phyloP scores from a whole-genome alignment of 139 green algal species.

The Chlorella sp. region DNA sequence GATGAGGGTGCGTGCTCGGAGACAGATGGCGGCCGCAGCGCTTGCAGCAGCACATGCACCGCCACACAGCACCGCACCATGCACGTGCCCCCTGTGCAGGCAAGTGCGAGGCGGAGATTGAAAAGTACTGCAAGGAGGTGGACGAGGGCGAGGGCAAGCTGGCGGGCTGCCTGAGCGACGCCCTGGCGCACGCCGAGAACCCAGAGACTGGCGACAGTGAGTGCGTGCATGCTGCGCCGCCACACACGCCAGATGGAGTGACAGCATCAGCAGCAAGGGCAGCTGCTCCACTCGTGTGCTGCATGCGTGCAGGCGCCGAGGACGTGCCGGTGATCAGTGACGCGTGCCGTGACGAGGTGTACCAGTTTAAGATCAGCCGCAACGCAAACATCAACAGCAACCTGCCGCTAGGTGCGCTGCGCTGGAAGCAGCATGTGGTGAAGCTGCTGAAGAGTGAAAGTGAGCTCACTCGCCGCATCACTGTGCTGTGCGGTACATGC shows the following conservation, averaged over 20 bases:
- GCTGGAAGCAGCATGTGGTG: neutral
- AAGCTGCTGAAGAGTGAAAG: neutral
- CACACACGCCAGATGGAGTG: neutral
- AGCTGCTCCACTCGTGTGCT: neutral
- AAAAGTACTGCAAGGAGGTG: conserved; percentile 51
- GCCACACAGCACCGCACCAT: no score
- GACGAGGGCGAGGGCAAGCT: conserved; percentile 48
- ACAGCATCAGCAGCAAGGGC: neutral
- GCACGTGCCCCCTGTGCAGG: conserved; percentile 43
- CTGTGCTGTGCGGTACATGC: neutral
- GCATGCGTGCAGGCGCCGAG: neutral
- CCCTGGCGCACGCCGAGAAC: conserved; percentile 38
- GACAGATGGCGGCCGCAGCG: no score
- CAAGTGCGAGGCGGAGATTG: conserved; percentile 52
- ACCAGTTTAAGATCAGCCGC: conserved; percentile 55
- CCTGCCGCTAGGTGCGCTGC: conserved; percentile 43
- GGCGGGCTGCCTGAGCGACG: conserved; percentile 57
- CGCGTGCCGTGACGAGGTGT: conserved; percentile 60
- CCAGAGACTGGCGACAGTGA: conserved; percentile 12
- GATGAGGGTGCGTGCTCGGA: conserved; percentile 31
- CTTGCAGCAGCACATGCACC: no score
- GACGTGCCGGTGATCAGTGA: conserved; percentile 21
- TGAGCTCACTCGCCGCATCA: neutral
- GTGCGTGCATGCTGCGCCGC: neutral
- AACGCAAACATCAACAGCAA: conserved; percentile 76